A percentile compares a stretch with the other conserved stretches of the same genome.
These are phyloP conservation scores for Penicillium samsonianum DNA, from an alignment of 495 filamentous ascomycete genomes.

Conservation along the genomic window DNA sequence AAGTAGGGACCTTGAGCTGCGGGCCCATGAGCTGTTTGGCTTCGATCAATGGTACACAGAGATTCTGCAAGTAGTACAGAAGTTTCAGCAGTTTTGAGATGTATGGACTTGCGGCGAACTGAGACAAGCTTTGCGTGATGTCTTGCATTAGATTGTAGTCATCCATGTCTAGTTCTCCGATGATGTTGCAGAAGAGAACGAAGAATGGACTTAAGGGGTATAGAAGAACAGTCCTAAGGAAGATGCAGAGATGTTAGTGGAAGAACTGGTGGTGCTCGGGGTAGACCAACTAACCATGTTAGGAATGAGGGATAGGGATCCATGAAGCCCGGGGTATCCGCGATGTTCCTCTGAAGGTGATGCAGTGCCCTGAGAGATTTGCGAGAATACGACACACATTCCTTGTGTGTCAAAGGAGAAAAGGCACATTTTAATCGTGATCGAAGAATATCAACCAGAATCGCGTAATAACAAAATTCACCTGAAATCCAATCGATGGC, in stretches of 20 bases:
- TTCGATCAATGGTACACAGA: slow-evolving; percentile 31
- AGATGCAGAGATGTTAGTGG: too few relatives aligned
- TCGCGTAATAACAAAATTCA: slow-evolving; percentile 34
- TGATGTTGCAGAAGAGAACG: slow-evolving; percentile 37
- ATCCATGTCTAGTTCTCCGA: slow-evolving; percentile 25
- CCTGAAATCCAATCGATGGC: slow-evolving; percentile 25
- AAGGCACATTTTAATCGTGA: slow-evolving; percentile 26
- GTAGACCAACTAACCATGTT: slow-evolving; percentile 24
- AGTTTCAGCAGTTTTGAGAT: slow-evolving; percentile 26
- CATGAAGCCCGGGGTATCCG: slow-evolving; percentile 22
- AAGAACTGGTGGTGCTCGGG: background rate
- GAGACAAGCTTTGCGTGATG: slow-evolving; percentile 25
- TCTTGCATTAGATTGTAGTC: slow-evolving; percentile 32
- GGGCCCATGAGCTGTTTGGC: slow-evolving; percentile 16
- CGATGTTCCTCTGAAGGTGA: slow-evolving; percentile 26
- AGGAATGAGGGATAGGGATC: slow-evolving; percentile 35
- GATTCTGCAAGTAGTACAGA: slow-evolving; percentile 21
- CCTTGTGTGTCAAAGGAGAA: slow-evolving; percentile 26
- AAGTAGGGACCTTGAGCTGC: slow-evolving; percentile 10
- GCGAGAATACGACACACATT: slow-evolving; percentile 30
- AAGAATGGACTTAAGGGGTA: slow-evolving; percentile 37
- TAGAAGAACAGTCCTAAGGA: slow-evolving; percentile 28
- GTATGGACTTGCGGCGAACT: slow-evolving; percentile 27
- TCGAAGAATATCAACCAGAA: slow-evolving; percentile 35
- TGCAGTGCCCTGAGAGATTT: slow-evolving; percentile 28